Percentiles rank a stretch among this genome's conserved stretches.
Conservation (phyloP, 805 yeast species). For the Cyberlindnera saturnus region DNA sequence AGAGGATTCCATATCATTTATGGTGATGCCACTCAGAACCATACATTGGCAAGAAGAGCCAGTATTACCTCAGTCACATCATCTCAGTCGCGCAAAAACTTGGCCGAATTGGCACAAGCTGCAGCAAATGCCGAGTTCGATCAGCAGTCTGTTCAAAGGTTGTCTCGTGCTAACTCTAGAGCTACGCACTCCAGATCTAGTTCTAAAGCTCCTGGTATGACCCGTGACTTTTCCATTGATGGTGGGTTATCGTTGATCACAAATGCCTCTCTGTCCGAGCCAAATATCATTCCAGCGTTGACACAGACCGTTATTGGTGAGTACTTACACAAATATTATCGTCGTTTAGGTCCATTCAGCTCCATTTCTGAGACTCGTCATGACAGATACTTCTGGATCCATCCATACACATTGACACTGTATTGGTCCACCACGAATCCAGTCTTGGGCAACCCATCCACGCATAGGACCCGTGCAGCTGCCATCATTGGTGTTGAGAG, state of each 20-base stretch:
- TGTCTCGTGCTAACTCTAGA: constrained; percentile 15
- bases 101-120: constrained; percentile 25
- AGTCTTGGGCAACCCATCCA: constrained; percentile 58
- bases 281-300: constrained; percentile 74
- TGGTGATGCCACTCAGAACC: constrained; percentile 6
- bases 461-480: constrained; percentile 66
- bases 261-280: constrained; percentile 57
- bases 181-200: constrained; percentile 6
- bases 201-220: constrained; percentile 10
- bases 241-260: constrained; percentile 41
- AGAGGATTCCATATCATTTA: constrained; percentile 37
- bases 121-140: constrained; percentile 26
- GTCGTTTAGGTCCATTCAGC: constrained; percentile 69
- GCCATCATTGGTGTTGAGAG: constrained; percentile 76
- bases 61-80: constrained; percentile 20
- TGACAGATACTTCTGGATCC: constrained; percentile 92
- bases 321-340: constrained; percentile 76
- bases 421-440: constrained; percentile 89
- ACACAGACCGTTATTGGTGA: constrained; percentile 95
- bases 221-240: constrained; percentile 24
- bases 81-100: constrained; percentile 19
- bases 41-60: constrained; percentile 12
- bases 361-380: constrained; percentile 74
- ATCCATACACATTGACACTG: constrained; percentile 85
- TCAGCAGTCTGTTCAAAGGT: constrained; percentile 10